Evolutionary conservation across 257 asterid genomes (phyloP).

Genomic region (Rauvolfia tetraphylla): DNA sequence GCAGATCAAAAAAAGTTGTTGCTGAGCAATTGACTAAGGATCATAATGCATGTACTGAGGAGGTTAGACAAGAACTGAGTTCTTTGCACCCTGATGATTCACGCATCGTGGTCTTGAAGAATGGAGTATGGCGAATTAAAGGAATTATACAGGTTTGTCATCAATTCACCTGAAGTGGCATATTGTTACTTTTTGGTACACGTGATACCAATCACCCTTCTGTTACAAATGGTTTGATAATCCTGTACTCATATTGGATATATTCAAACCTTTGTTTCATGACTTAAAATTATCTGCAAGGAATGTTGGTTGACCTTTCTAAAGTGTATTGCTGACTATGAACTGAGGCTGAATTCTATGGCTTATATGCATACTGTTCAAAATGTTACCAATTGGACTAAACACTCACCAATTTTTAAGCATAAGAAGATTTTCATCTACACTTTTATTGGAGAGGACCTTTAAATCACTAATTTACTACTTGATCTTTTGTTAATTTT

Average conservation of each 20-base stretch:
- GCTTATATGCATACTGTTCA: no score
- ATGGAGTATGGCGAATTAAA: constrained; percentile 73
- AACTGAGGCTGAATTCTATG: neutral
- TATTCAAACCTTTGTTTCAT: neutral
- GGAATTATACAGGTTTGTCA: constrained; percentile 77
- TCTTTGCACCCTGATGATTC: constrained; percentile 65
- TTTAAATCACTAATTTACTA: neutral
- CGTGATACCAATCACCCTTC: neutral
- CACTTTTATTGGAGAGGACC: neutral
- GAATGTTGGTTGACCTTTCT: neutral
- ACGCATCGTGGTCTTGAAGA: constrained; percentile 42
- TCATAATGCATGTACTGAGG: constrained; percentile 65
- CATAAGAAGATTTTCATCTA: neutral
- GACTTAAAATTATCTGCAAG: neutral
- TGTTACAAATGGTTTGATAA: neutral
- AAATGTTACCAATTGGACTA: no score
- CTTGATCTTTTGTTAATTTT: no score
- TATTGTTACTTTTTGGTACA: neutral
- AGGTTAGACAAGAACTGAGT: constrained; percentile 62
- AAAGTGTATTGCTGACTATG: neutral
- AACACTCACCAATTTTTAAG: neutral
- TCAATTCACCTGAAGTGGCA: neutral
- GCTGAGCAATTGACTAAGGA: constrained; percentile 77
- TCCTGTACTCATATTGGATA: neutral
- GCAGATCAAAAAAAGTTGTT: constrained; percentile 37